Evolutionary conservation across 306 rosid genomes (phyloP), one percentile per base, ranked within the genome.

Genomic region (Glycine latifolia): DNA sequence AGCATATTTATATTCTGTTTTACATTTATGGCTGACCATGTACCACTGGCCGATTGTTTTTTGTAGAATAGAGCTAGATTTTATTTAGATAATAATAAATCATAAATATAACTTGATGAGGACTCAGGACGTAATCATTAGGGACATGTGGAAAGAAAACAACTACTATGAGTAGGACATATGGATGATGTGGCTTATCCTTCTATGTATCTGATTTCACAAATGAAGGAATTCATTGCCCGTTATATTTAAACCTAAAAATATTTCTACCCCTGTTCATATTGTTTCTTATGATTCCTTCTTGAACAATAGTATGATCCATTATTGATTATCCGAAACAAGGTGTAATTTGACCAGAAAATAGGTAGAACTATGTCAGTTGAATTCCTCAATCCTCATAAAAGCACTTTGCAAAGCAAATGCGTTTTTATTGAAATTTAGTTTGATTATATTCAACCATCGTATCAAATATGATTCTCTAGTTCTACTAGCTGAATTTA

Each of bases 81-180:
- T 62, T 4, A 17, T 82, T 49, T 80, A 35, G 15, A 37, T 12
- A 41, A 13, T 47, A 2, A 16, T 54, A 37, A 26, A 26, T 26
- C 31, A 37, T 67, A 78, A 67, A 20, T 20, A 47, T 53, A 80
- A 72, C 50, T 69, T 33, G 72, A 41, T 67, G 3, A 66, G 71
- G 47, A 17, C 10, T 33, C 10, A 14, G n/a, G 47, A 61, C 20
- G 4, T 48, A 33, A 53, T 41, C 17, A 59, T 39, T 8, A n/a
- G 49, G 33, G 26, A 26, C 48, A 48, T 7, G 7, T 44, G 43
- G 13, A 48, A 48, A 68, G 47, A 67, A 67, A 13, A 43, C 37
- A 54, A 79, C 35, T 49, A 68, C 33, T 62, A 31, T 4, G 68
- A 7, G 41, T 46, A 3, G 44, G 47, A 68, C 61, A 6, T 11